phyloP scores from a whole-genome alignment of 129 eudicot genomes.

The Flaveria trinervia region DNA sequence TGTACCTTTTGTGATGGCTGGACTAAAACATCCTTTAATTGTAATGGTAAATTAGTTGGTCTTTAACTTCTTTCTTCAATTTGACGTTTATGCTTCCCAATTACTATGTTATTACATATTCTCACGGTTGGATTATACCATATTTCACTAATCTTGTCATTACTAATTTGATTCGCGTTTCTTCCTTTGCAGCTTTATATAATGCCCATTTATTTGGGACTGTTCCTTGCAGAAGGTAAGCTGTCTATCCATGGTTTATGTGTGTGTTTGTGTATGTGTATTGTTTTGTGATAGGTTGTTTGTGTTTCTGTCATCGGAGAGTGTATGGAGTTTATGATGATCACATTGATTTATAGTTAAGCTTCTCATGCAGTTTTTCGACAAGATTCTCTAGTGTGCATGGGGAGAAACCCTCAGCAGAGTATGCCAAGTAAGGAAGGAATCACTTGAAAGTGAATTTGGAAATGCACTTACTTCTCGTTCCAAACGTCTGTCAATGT shows the following conservation, averaged over 20 bases:
- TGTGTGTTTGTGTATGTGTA: neutral
- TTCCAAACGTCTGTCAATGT: constrained; percentile 65
- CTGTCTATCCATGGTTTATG: neutral
- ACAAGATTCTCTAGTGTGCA: constrained; percentile 78
- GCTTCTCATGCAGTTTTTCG: constrained; percentile 59
- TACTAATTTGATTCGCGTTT: neutral
- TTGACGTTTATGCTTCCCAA: neutral
- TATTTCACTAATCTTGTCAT: neutral
- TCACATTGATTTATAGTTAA: constrained; percentile 1
- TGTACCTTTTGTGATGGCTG: neutral
- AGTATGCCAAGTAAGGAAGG: constrained; percentile 89
- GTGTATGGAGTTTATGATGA: neutral
- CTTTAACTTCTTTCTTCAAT: neutral
- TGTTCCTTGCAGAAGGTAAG: constrained; percentile 39
- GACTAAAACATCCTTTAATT: neutral
- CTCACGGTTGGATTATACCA: neutral
- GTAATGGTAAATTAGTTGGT: neutral
- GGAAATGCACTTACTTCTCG: constrained; percentile 69
- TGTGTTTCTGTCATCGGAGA: neutral
- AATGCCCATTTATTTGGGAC: constrained; percentile 22
- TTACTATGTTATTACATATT: neutral
- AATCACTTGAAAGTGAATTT: constrained; percentile 86
- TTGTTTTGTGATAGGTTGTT: constrained; percentile 11
- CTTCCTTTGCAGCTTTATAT: constrained; percentile 28
- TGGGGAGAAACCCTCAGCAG: constrained; percentile 89